Conservation (phyloP, 768 basidiomycete genomes). For the Antrodiella citrinella region DNA sequence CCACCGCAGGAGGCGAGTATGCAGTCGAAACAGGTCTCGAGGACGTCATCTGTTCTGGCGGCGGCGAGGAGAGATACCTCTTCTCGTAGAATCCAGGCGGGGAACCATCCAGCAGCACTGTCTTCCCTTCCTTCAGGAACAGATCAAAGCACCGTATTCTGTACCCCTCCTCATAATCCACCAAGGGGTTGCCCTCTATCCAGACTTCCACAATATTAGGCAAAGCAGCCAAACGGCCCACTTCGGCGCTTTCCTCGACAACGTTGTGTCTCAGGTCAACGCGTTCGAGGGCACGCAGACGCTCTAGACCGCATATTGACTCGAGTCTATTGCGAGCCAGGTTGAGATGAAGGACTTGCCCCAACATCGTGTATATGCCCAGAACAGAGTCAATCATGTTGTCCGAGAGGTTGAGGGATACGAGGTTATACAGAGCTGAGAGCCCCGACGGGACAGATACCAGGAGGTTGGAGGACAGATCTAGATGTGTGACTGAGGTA, state of each 20-base stretch:
- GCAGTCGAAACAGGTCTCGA: slow-evolving; percentile 39
- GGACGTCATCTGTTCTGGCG: slow-evolving; percentile 45
- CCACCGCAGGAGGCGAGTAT: slow-evolving; percentile 52
- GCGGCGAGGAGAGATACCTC: slow-evolving; percentile 41
- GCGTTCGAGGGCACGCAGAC: slow-evolving; percentile 75
- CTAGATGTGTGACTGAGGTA: slow-evolving; percentile 70
- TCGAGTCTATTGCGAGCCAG: slow-evolving; percentile 83
- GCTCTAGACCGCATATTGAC: slow-evolving; percentile 91
- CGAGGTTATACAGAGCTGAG: slow-evolving; percentile 64
- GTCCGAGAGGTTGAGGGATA: slow-evolving; percentile 90
- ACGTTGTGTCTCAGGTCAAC: slow-evolving; percentile 78
- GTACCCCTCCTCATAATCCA: slow-evolving; percentile 60
- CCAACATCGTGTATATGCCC: slow-evolving; percentile 76
- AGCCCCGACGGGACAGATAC: slow-evolving; percentile 81
- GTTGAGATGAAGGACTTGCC: slow-evolving; percentile 70
- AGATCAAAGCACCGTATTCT: slow-evolving; percentile 73
- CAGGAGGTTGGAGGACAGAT: slow-evolving; percentile 86
- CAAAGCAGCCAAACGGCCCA: slow-evolving; percentile 73
- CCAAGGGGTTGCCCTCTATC: slow-evolving; percentile 80
- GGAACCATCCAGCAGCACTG: slow-evolving; percentile 67
- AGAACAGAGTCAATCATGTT: slow-evolving; percentile 97
- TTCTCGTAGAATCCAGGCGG: slow-evolving; percentile 66
- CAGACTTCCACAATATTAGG: slow-evolving; percentile 77
- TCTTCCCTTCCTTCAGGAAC: slow-evolving; percentile 81
- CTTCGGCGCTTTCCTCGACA: slow-evolving; percentile 76